Base-by-base conservation (phyloP, 345 rosid species). In the Brassica rapa region DNA sequence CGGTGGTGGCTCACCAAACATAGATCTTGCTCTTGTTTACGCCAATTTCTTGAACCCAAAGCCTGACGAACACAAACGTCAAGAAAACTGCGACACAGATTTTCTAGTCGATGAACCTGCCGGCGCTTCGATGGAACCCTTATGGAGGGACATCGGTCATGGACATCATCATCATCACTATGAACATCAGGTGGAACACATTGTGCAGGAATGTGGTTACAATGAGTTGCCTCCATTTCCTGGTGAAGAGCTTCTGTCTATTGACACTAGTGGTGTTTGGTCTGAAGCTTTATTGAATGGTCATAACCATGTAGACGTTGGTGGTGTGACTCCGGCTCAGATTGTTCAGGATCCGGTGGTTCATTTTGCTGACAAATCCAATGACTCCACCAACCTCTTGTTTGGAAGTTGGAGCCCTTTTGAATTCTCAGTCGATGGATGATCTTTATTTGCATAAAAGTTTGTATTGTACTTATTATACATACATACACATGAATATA, bases 401-500 rank as follows among this genome's bases (percentile, higher is more conserved):
- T 80, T 80, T 16, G 83, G 83, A 43, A 80, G 76, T 71, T 80
- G 83, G 83, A 80, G 83, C 5, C 83, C 80, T 80, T 80, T 80
- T 75, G 70, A 80, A 15, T 75, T 80, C 70, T 70, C 83, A 23
- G 49, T 64, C 69, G 46, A 80, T 65, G 73, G 77, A 64, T 80
- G 21, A 75, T 62, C 55, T 12, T 74, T 46, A 30, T 76, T 37
- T 69, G 11, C 51, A 56, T 75, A 29, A 19, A 16, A 63, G 8
- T 43, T 56, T 69, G 61, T 69, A 70, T 73, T 73, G 70, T 69
- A 74, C 51, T 59, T 75, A 80, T 65, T 59, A 70, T 74, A 5
- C 64, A 60, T 60, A 60, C 16, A 74, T 80, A 74, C 57, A 80
- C 49, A 70, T 53, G 53, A 70, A 62, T 23, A 69, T 62, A 2